phyloP scores from a whole-genome alignment of 2,329 filamentous ascomycete genomes.

The Talaromyces sp. region DNA sequence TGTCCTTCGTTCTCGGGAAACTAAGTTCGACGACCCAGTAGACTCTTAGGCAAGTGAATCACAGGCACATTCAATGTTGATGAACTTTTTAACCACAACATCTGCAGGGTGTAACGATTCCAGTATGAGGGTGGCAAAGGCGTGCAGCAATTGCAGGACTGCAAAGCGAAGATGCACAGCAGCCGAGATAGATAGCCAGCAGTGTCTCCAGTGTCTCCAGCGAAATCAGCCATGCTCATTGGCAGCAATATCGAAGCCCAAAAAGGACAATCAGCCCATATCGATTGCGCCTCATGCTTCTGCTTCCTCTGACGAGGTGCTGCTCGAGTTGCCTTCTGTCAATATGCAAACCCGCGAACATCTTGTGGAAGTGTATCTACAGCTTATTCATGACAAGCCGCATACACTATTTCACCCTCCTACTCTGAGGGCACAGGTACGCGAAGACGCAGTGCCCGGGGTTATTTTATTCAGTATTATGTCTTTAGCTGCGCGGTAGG shows the following conservation, averaged over 20 bases:
- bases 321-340: not conserved
- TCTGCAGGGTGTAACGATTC: not conserved
- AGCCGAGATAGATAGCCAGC: constrained; percentile 3
- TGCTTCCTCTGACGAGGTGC: not conserved
- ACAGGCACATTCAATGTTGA: not conserved
- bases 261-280: not conserved
- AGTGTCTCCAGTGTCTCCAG: constrained; percentile 3
- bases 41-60: not conserved
- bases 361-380: constrained; percentile 11
- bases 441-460: not conserved
- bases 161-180: constrained; percentile 11
- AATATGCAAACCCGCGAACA: constrained; percentile 5
- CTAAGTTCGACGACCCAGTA: not conserved
- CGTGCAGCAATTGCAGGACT: constrained; percentile 10
- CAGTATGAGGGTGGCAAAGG: constrained; percentile 10
- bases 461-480: not conserved
- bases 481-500: not conserved
- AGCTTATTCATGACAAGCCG: constrained; percentile 14
- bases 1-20: not conserved
- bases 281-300: not conserved
- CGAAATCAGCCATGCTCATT: constrained; percentile 11
- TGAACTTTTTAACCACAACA: not conserved
- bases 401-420: constrained; percentile 14
- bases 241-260: not conserved
- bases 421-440: constrained; percentile 7